Base-by-base conservation (phyloP, 2,329 filamentous ascomycete genomes). In the Hypoxylon sp. region DNA sequence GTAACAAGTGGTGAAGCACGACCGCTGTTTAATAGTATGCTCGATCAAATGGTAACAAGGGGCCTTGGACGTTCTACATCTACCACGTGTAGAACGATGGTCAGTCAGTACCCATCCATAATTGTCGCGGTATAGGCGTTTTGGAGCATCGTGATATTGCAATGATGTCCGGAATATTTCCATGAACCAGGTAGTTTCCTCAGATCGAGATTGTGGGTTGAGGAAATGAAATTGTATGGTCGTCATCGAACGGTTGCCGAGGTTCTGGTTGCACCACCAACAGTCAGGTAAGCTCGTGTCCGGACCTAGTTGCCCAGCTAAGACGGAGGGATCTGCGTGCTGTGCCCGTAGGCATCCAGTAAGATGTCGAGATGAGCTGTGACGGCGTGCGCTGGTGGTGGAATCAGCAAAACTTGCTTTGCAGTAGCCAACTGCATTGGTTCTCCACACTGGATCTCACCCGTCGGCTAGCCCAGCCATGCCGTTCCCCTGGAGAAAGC, bases 391-490 rank as follows among this genome's bases (percentile, higher is more conserved):
- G 56, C 33, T 64, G 3, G 46, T 27, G 50, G 48, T 60, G 60
- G 66, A 62, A 69, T 65, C 53, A 68, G 53, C 42, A 71, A 71
- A 71, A 71, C 62, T 71, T 69, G 69, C 62, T 69, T 71, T 64
- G 58, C 49, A 64, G 40, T 57, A 66, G n/a, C 42, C 49, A 60
- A 44, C 49, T 46, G 33, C 37, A 33, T 56, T 60, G 35, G 58
- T 62, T 68, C 68, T 67, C 68, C 64, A 67, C 65, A 68, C 48
- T 46, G 51, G 56, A 14, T 54, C 49, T 60, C 55, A 60, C 55
- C 55, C 53, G 42, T 61, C 25, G 44, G 49, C 30, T 48, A 56
- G 40, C 11, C 44, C 49, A 49, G 64, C 49, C 48, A 20, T 51
- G 48, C 56, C 67, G 56, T 62, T 48, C 42, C 46, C 50, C 48